Conservation (phyloP, 352 stramenopile genomes). For the Phytophthora europaea region DNA sequence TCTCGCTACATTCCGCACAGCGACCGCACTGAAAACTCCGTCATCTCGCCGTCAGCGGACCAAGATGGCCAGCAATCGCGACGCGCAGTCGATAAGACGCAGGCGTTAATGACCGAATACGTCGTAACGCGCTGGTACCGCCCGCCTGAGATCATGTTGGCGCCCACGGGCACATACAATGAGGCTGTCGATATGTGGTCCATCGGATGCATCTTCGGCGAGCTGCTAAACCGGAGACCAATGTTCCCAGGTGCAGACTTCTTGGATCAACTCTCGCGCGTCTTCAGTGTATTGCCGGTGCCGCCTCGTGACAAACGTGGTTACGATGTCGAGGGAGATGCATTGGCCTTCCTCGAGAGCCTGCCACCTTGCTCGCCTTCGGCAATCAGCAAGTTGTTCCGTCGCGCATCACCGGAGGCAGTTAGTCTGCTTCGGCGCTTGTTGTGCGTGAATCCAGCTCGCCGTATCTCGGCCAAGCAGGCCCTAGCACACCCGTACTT, state of each 20-base stretch:
- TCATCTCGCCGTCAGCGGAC: slow-evolving; percentile 11
- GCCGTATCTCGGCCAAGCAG: slow-evolving; percentile 90
- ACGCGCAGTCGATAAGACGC: slow-evolving; percentile 55
- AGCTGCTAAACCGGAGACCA: slow-evolving; percentile 83
- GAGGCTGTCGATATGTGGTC: slow-evolving; percentile 91
- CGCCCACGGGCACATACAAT: slow-evolving; percentile 81
- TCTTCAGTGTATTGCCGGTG: slow-evolving; percentile 80
- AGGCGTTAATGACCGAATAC: slow-evolving; percentile 88
- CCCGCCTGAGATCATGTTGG: slow-evolving; percentile 86
- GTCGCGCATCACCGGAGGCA: slow-evolving; percentile 71
- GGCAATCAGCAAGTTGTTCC: slow-evolving; percentile 75
- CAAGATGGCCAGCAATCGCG: slow-evolving; percentile 32
- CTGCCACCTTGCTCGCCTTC: slow-evolving; percentile 78
- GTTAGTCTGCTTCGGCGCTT: slow-evolving; percentile 72
- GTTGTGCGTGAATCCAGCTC: slow-evolving; percentile 92
- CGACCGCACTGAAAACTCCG: slow-evolving; percentile 17
- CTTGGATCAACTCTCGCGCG: slow-evolving; percentile 81
- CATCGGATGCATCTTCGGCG: slow-evolving; percentile 95
- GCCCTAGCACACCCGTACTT: slow-evolving; percentile 95
- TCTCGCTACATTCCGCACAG: slow-evolving; percentile 76
- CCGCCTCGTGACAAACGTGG: slow-evolving; percentile 78
- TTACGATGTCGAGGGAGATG: slow-evolving; percentile 80
- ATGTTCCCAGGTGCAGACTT: slow-evolving; percentile 85
- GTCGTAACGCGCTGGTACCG: slow-evolving; percentile 90
- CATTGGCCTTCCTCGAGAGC: slow-evolving; percentile 80